A percentile compares a stretch with the other conserved stretches of the same genome.
These are phyloP conservation scores for Ophiostoma populinum DNA, from an alignment of 2,329 filamentous ascomycete genomes.

Conservation along the genomic window DNA sequence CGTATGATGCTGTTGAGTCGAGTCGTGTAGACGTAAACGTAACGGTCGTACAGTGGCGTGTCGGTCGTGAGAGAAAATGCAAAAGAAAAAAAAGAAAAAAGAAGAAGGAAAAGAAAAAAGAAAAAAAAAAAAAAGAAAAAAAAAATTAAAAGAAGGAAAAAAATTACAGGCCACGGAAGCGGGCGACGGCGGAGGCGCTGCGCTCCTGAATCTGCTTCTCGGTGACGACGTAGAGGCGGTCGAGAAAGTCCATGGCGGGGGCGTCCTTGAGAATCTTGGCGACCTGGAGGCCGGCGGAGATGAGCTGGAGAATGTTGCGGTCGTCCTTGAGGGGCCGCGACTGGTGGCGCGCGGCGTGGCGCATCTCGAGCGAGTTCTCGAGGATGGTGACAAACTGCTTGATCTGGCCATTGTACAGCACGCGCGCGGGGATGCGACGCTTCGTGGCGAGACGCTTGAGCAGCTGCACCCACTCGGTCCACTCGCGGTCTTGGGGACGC, in stretches of 20 bases:
- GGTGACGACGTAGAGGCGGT: slow-evolving; percentile 65
- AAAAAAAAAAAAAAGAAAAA: not conserved
- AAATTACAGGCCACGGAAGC: slow-evolving; percentile 18
- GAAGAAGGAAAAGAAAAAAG: not conserved
- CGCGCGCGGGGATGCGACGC: slow-evolving; percentile 64
- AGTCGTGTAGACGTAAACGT: not conserved
- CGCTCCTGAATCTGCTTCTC: slow-evolving; percentile 64
- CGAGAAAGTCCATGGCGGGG: slow-evolving; percentile 65
- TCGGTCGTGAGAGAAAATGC: not conserved
- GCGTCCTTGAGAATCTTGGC: slow-evolving; percentile 77
- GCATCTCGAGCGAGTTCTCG: slow-evolving; percentile 78
- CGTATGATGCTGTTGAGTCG: slow-evolving; percentile 2
- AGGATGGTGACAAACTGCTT: slow-evolving; percentile 79
- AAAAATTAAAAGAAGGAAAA: not conserved
- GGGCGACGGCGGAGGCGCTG: slow-evolving; percentile 23
- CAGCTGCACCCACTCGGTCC: slow-evolving; percentile 85
- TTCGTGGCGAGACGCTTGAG: slow-evolving; percentile 75
- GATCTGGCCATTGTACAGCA: slow-evolving; percentile 79
- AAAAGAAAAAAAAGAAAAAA: slow-evolving; percentile 10
- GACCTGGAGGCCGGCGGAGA: slow-evolving; percentile 74
- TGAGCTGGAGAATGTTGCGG: slow-evolving; percentile 71
- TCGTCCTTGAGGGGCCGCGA: slow-evolving; percentile 74
- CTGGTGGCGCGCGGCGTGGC: slow-evolving; percentile 70
- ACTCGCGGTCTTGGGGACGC: slow-evolving; percentile 61
- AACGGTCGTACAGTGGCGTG: too few species aligned